A percentile compares a stretch with the other conserved stretches of the same genome.
These are phyloP conservation scores for Xylaria flabelliformis DNA, from an alignment of 495 filamentous ascomycete species.

Conservation along the genomic window DNA sequence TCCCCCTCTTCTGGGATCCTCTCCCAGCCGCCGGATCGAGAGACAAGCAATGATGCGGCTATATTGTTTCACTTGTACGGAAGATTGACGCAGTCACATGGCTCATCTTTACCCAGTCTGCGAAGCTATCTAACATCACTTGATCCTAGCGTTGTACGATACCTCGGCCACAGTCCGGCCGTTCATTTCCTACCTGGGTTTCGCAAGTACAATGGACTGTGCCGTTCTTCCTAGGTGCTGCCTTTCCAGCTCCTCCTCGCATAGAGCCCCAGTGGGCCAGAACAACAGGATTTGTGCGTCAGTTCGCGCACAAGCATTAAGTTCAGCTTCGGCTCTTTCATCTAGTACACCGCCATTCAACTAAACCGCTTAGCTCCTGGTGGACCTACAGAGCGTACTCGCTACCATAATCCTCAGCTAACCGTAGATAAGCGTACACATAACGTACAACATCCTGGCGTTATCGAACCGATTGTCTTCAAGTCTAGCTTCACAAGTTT, in stretches of 20 bases:
- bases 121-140: constrained; percentile 25
- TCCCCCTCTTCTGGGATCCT: constrained; percentile 20
- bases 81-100: constrained; percentile 27
- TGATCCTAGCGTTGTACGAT: constrained; percentile 29
- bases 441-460: background rate
- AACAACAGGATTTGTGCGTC: constrained; percentile 1
- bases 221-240: background rate
- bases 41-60: constrained; percentile 27
- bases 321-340: constrained; percentile 22
- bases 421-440: background rate
- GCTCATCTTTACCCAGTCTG: constrained; percentile 19
- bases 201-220: background rate
- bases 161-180: constrained; percentile 26
- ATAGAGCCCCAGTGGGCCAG: constrained; percentile 13
- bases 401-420: background rate
- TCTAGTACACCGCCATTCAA: constrained; percentile 25
- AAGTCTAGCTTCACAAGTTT: background rate
- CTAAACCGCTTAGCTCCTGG: constrained; percentile 6
- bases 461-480: background rate
- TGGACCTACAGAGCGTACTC: background rate
- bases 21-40: constrained; percentile 28
- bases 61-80: constrained; percentile 31
- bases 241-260: constrained; percentile 9
- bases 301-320: constrained; percentile 7
- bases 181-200: constrained; percentile 2